A percentile compares a stretch with the other conserved stretches of the same genome.
Evolutionary conservation across 768 basidiomycete genomes (phyloP).

Genomic region (Kwoniella pini): DNA sequence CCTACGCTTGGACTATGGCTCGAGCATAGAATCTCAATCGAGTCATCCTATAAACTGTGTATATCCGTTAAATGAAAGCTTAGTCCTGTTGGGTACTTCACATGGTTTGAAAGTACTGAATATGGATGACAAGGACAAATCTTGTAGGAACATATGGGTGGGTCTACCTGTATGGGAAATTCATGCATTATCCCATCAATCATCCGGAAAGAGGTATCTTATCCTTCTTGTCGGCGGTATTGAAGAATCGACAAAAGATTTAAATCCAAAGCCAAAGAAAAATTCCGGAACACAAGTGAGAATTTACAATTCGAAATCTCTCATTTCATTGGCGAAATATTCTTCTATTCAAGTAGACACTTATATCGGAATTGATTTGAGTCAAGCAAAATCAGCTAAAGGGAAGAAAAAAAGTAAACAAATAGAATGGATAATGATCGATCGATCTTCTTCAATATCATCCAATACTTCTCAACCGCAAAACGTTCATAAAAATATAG

Average conservation of each 20-base stretch:
- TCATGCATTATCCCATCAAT: slow-evolving; percentile 2
- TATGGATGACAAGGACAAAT: slow-evolving; percentile 5
- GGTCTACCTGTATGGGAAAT: slow-evolving; percentile 34
- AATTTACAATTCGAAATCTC: slow-evolving; percentile 19
- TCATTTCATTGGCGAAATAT: slow-evolving; percentile 27
- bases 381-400: not conserved
- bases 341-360: slow-evolving; percentile 3
- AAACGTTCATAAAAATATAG: not conserved
- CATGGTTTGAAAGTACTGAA: slow-evolving; percentile 21
- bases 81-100: slow-evolving; percentile 30
- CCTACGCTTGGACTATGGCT: slow-evolving; percentile 26
- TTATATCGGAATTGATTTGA: slow-evolving; percentile 6
- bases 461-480: not conserved
- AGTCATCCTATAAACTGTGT: slow-evolving; percentile 15
- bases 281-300: slow-evolving; percentile 18
- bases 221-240: slow-evolving; percentile 23
- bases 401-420: slow-evolving; percentile 5
- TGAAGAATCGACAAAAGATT: slow-evolving; percentile 13
- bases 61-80: slow-evolving; percentile 11
- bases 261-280: slow-evolving; percentile 13
- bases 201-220: slow-evolving; percentile 12
- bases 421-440: slow-evolving; percentile 10
- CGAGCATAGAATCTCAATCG: slow-evolving; percentile 19
- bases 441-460: slow-evolving; percentile 2
- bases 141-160: slow-evolving; percentile 22